Base-by-base conservation (phyloP, 352 stramenopile species). In the Globisporangium cylindrosporum region DNA sequence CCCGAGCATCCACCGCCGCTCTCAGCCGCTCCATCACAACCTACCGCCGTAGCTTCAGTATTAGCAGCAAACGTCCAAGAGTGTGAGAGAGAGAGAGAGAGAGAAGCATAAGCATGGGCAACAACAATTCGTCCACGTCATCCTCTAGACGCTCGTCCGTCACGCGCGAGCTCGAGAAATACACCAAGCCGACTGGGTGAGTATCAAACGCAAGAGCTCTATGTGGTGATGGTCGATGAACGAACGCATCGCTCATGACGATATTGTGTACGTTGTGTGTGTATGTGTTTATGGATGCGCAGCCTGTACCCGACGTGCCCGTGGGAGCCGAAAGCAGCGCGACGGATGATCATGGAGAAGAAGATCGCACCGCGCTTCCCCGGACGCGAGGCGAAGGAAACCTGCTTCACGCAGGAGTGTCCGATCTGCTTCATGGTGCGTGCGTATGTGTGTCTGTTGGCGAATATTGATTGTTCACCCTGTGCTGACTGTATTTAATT, bases 341-440 rank as follows among this genome's bases (percentile, higher is more conserved):
- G 82, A 9, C 78, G 79, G 15, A 68, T 95, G 64, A 91, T 95
- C 32, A 25, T 90, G 9, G 82, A 92, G 59, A 79, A 80, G 59
- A 91, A 91, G 66, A 75, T 95, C 58, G 87, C 87, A 56, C 87
- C 87, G 15, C 80, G 87, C 4, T 90, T 93, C 73, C 78, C 72
- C 0, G 87, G 87, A 12, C 77, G 79, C 32, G 87, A 95, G 25
- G 38, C 62, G 3, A 81, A 83, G 56, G 85, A 93, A 51, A 82
- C 74, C 58, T 78, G 62, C 48, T 93, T 90, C 72, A 79, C 75
- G 34, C 77, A 91, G 36, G 87, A 95, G 57, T 95, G 87, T 59
- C 87, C 87, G 46, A 95, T 95, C 65, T 95, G 87, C 68, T 93
- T 94, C 46, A 90, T 94, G 85, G 80, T 84, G 43, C 43, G 56